phyloP scores from a whole-genome alignment of 306 rosid species.

The Hylodesmum podocarpum region DNA sequence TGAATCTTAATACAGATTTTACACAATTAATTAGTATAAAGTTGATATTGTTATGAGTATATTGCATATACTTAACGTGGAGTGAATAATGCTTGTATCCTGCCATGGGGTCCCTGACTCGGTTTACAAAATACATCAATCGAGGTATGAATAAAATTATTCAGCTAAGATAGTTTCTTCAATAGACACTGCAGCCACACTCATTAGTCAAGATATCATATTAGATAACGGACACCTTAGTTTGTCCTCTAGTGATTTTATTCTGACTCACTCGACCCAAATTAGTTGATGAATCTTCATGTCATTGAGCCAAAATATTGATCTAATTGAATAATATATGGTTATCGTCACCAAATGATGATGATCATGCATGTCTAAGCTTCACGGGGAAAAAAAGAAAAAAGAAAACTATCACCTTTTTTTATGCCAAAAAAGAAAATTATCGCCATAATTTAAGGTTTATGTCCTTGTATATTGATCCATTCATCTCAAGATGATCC shows the following conservation, averaged over 20 bases:
- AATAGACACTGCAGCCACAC: conserved; percentile 6
- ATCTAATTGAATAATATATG: not conserved
- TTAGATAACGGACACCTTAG: not conserved
- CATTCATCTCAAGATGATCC: not conserved
- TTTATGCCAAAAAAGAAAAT: no score
- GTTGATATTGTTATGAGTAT: conserved; percentile 58
- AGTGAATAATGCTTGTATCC: conserved; percentile 49
- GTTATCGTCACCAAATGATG: not conserved
- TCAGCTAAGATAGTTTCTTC: conserved; percentile 5
- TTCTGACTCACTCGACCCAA: no score
- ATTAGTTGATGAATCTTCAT: no score
- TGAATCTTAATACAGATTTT: conserved; percentile 34
- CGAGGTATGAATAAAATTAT: not conserved
- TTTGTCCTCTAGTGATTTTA: not conserved
- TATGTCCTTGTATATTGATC: no score
- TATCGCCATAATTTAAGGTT: not conserved
- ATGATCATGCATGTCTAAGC: not conserved
- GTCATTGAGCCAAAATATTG: no score
- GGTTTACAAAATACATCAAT: not conserved
- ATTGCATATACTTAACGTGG: conserved; percentile 63
- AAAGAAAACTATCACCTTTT: not conserved
- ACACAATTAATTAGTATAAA: conserved; percentile 53
- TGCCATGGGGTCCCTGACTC: conserved; percentile 25
- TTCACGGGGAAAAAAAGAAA: no score
- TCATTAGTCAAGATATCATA: not conserved